Evolutionary conservation across 768 basidiomycete species (phyloP).

Genomic region (Tricholoma sp.): DNA sequence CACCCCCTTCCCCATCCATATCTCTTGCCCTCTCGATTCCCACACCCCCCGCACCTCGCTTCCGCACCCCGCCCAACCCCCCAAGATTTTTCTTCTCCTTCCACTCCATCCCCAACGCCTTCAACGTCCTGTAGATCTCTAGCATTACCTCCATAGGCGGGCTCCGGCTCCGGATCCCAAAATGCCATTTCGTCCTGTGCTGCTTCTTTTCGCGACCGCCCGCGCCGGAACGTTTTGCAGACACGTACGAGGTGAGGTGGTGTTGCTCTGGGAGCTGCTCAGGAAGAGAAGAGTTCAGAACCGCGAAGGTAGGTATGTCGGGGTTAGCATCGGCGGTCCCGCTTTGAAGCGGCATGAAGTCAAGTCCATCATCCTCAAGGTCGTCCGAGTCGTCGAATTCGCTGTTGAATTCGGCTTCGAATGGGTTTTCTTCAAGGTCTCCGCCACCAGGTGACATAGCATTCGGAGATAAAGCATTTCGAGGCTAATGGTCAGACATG

Average conservation of each 20-base stretch:
- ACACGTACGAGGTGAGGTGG: constrained; percentile 65
- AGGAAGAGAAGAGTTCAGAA: constrained; percentile 85
- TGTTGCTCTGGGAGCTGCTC: constrained; percentile 57
- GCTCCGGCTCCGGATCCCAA: constrained; percentile 90
- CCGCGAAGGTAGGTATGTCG: constrained; percentile 67
- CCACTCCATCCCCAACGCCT: constrained; percentile 95
- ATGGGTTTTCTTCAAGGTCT: constrained; percentile 72
- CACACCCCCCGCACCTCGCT: constrained; percentile 25
- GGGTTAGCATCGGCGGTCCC: constrained; percentile 22
- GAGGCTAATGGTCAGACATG: constrained; percentile 41
- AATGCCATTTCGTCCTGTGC: constrained; percentile 92
- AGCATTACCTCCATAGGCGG: constrained; percentile 99
- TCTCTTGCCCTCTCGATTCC: constrained; percentile 60
- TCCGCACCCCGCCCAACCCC: constrained; percentile 54
- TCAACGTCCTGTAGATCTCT: constrained; percentile 93
- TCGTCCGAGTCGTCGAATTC: constrained; percentile 50
- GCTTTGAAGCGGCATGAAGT: constrained; percentile 18
- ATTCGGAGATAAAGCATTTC: constrained; percentile 62
- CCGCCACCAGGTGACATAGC: constrained; percentile 58
- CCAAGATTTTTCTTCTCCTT: constrained; percentile 82
- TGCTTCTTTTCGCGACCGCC: constrained; percentile 54
- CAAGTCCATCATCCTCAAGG: constrained; percentile 33
- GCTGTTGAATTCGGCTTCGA: constrained; percentile 67
- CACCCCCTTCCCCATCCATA: constrained; percentile 53
- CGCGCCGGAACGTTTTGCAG: constrained; percentile 43